Percentiles rank a stretch among this genome's conserved stretches.
These are phyloP conservation scores for Podospora pseudoanserina DNA, from an alignment of 495 filamentous ascomycete genomes.

Conservation along the genomic window DNA sequence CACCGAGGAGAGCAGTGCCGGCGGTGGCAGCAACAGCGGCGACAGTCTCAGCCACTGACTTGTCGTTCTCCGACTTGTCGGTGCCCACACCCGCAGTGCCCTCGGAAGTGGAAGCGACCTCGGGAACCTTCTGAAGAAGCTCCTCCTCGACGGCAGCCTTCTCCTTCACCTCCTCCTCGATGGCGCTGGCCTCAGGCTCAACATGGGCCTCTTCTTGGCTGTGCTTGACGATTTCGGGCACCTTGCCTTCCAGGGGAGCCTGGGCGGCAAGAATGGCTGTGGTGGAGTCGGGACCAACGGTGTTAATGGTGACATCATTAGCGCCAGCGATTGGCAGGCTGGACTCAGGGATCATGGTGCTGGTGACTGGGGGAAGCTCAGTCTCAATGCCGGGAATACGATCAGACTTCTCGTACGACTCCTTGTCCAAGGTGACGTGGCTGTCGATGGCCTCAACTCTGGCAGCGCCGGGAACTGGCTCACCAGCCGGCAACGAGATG, in stretches of 20 bases:
- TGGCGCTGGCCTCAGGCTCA: constrained; percentile 58
- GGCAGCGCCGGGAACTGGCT: constrained; percentile 65
- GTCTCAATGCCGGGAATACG: constrained; percentile 52
- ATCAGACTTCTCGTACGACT: constrained; percentile 77
- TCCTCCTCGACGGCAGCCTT: constrained; percentile 61
- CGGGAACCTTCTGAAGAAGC: constrained; percentile 55
- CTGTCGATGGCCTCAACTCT: constrained; percentile 52
- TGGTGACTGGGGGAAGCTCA: constrained; percentile 57
- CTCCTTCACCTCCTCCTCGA: constrained; percentile 54
- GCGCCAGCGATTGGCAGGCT: constrained; percentile 65
- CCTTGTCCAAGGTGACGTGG: constrained; percentile 71
- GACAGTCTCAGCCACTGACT: constrained; percentile 41
- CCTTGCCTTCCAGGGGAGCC: constrained; percentile 64
- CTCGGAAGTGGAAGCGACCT: constrained; percentile 55
- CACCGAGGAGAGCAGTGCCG: constrained; percentile 40
- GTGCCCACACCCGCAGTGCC: constrained; percentile 46
- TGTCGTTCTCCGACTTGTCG: constrained; percentile 44
- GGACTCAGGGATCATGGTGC: constrained; percentile 78
- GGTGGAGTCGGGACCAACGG: constrained; percentile 64
- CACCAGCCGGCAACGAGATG: constrained; percentile 71
- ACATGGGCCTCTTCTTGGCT: constrained; percentile 59
- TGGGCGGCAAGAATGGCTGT: constrained; percentile 52
- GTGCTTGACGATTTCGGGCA: constrained; percentile 65
- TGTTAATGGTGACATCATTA: constrained; percentile 58
- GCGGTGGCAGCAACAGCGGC: constrained; percentile 38